Base-by-base conservation (phyloP, 2,329 filamentous ascomycete species). In the Graphilbum sp. region DNA sequence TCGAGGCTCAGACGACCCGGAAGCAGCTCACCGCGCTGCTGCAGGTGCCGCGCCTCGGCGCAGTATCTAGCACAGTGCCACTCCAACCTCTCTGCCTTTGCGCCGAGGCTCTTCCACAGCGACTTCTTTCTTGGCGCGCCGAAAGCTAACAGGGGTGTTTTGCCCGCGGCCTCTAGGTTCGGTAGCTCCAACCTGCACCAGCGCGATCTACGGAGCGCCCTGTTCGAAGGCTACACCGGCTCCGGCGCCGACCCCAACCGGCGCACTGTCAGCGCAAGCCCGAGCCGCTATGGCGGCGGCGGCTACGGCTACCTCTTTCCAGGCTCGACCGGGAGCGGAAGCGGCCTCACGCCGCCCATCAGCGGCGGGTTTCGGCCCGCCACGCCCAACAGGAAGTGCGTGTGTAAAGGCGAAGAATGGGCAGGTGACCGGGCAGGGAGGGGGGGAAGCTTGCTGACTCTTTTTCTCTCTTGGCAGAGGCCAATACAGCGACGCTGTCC, bases 401-500 rank as follows among this genome's bases (percentile, higher is more conserved):
- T 25, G 19, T 7, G 30, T 17, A n/a, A 32, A 27, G 34, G 23
- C 27, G 19, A 24, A 8, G 9, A 17, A 34, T 39, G n/a, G 15
- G 20, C 17, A n/a, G 16, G 32, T 40, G 20, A 37, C 25, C 4
- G 18, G 40, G 46, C 47, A 84, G 79, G 54, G n/a, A n/a, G n/a
- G n/a, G n/a, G n/a, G n/a, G n/a, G n/a, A n/a, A n/a, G n/a, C n/a
- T n/a, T n/a, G n/a, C n/a, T n/a, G n/a, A n/a, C n/a, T n/a, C n/a
- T n/a, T n/a, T n/a, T n/a, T n/a, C n/a, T n/a, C n/a, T n/a, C n/a
- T n/a, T n/a, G n/a, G n/a, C n/a, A n/a, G n/a, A n/a, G 88, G 88
- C 13, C 87, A 95, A 56, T 96, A 96, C 57, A 88, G 80, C 54
- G 80, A 92, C 51, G 82, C 87, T 17, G 85, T 94, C 35, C 69